Percentiles rank a stretch among this genome's conserved stretches.
Evolutionary conservation across 495 filamentous ascomycete genomes (phyloP).

Genomic region (Cercophora scortea): DNA sequence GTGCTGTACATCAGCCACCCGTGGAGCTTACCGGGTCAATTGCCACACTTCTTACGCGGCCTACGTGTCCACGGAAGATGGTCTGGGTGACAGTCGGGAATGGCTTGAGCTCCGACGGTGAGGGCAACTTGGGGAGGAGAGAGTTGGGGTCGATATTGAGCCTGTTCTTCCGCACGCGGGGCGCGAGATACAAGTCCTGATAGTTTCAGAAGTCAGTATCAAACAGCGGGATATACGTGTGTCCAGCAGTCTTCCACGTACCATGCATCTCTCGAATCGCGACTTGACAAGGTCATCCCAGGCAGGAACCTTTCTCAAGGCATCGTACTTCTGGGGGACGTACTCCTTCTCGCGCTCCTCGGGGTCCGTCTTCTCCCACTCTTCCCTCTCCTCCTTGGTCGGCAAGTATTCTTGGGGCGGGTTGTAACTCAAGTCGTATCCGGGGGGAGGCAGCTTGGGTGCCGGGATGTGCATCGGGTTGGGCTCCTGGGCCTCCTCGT

Average conservation of each 20-base stretch:
- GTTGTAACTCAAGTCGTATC: slow-evolving; percentile 92
- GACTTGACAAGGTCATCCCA: slow-evolving; percentile 88
- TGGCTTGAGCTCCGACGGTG: slow-evolving; percentile 82
- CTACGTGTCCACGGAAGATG: slow-evolving; percentile 80
- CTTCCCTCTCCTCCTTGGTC: slow-evolving; percentile 69
- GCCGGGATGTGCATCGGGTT: slow-evolving; percentile 95
- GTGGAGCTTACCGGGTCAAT: slow-evolving; percentile 36
- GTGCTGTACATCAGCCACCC: no score
- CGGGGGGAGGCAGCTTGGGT: slow-evolving; percentile 87
- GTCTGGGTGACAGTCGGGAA: slow-evolving; percentile 86
- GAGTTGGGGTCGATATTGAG: slow-evolving; percentile 95
- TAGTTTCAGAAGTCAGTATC: neutral
- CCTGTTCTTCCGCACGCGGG: slow-evolving; percentile 83
- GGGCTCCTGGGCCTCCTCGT: slow-evolving; percentile 74
- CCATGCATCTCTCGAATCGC: slow-evolving; percentile 85
- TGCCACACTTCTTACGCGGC: slow-evolving; percentile 73
- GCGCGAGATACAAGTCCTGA: slow-evolving; percentile 83
- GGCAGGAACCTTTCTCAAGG: slow-evolving; percentile 86
- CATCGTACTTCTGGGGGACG: slow-evolving; percentile 69
- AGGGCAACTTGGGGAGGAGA: slow-evolving; percentile 88
- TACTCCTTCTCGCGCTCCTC: slow-evolving; percentile 90
- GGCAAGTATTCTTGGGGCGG: slow-evolving; percentile 94
- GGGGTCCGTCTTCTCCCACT: slow-evolving; percentile 82
- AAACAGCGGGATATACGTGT: neutral
- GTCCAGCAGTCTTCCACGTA: neutral